These are phyloP conservation scores for Ascochyta fabae DNA, from an alignment of 2,329 filamentous ascomycete species.

Conservation along the genomic window DNA sequence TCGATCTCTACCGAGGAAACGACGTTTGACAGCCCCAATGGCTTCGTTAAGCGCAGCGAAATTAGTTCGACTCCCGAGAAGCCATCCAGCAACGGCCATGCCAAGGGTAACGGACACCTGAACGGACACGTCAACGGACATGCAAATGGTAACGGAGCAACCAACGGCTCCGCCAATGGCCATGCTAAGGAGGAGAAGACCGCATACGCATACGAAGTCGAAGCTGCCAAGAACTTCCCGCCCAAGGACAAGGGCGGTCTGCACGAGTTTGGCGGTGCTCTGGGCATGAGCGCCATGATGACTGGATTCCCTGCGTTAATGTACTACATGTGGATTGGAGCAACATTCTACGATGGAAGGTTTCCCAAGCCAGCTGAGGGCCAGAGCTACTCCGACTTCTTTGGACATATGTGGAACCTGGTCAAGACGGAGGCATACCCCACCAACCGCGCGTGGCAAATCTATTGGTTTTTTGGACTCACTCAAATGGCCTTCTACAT, in stretches of 20 bases:
- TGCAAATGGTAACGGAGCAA: slow-evolving; percentile 41
- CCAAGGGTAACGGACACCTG: slow-evolving; percentile 26
- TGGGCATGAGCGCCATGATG: slow-evolving; percentile 86
- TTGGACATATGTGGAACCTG: slow-evolving; percentile 71
- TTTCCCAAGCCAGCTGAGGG: slow-evolving; percentile 71
- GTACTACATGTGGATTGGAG: slow-evolving; percentile 99
- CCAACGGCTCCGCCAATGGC: slow-evolving; percentile 42
- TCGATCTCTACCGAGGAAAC: slow-evolving; percentile 39
- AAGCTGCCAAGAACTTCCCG: slow-evolving; percentile 47
- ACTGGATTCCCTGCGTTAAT: slow-evolving; percentile 90
- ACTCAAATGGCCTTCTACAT: slow-evolving; percentile 86
- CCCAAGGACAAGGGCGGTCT: slow-evolving; percentile 56
- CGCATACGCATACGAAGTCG: slow-evolving; percentile 26
- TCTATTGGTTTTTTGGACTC: slow-evolving; percentile 94
- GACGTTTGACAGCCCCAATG: slow-evolving; percentile 42
- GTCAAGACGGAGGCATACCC: slow-evolving; percentile 88
- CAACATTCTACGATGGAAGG: slow-evolving; percentile 87
- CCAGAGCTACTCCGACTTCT: slow-evolving; percentile 74
- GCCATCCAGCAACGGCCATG: slow-evolving; percentile 1
- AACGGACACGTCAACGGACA: slow-evolving; percentile 48
- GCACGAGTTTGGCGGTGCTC: slow-evolving; percentile 85
- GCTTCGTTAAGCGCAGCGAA: slow-evolving; percentile 22
- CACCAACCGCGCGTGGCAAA: slow-evolving; percentile 79
- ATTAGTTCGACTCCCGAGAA: slow-evolving; percentile 1
- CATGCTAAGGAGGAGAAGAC: slow-evolving; percentile 27